Conservation (phyloP, 805 yeast species). For the Wickerhamia fluorescens region DNA sequence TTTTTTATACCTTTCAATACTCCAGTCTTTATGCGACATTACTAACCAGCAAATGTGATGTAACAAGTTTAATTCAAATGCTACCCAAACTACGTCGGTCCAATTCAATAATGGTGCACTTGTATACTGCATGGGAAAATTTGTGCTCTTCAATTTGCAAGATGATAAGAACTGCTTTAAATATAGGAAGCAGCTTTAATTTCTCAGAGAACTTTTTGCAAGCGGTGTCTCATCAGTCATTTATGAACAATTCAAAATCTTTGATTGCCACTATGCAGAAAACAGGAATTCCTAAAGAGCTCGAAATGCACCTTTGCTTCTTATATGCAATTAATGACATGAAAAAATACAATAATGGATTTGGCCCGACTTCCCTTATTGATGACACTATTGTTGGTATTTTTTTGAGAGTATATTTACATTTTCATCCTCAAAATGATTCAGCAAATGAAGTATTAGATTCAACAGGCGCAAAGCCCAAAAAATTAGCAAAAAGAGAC, state of each 20-base stretch:
- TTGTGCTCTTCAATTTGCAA: conserved; percentile 46
- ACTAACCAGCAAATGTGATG: conserved; percentile 46
- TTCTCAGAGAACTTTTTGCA: conserved; percentile 49
- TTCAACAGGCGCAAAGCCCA: conserved; percentile 22
- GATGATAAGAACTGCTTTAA: conserved; percentile 40
- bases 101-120: conserved; percentile 66
- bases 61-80: conserved; percentile 51
- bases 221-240: conserved; percentile 36
- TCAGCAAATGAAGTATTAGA: conserved; percentile 8
- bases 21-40: conserved; percentile 56
- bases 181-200: conserved; percentile 27
- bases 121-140: conserved; percentile 60
- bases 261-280: conserved; percentile 17
- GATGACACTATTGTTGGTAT: conserved; percentile 67
- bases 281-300: conserved; percentile 29
- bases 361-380: conserved; percentile 66
- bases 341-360: conserved; percentile 70
- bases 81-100: conserved; percentile 72
- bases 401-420: conserved; percentile 43
- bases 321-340: conserved; percentile 51
- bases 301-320: conserved; percentile 34
- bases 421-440: conserved; percentile 8
- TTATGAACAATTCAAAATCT: conserved; percentile 31
- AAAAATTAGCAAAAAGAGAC: conserved; percentile 36
- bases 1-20: conserved; percentile 67